These are phyloP conservation scores for Vaccinium macrocarpon DNA, from an alignment of 148 eudicot species.

Conservation along the genomic window DNA sequence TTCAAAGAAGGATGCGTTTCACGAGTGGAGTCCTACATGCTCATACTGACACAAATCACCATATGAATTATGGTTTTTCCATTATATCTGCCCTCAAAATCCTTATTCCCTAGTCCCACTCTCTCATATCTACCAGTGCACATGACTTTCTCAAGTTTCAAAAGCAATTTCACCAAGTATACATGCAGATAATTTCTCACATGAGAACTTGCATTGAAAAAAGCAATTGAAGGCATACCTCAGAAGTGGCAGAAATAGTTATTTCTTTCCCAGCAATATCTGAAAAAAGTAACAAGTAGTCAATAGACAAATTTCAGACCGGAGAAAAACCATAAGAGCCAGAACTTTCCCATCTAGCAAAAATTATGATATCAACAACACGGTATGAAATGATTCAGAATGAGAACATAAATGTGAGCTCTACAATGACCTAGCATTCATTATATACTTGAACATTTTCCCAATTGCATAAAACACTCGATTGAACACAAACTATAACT, in stretches of 20 bases:
- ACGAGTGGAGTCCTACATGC: neutral
- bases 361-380: neutral
- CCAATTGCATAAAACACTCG: neutral
- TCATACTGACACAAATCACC: neutral
- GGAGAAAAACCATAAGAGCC: neutral
- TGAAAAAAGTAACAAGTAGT: constrained; percentile 12
- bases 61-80: too few species aligned
- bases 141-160: neutral
- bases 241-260: constrained; percentile 24
- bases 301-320: neutral
- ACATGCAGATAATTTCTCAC: neutral
- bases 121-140: neutral
- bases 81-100: neutral
- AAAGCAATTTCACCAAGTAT: neutral
- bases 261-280: constrained; percentile 30
- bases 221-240: constrained; percentile 27
- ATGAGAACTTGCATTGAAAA: constrained; percentile 13
- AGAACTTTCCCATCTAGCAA: neutral
- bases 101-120: neutral
- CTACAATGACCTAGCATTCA: neutral
- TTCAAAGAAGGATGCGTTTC: neutral
- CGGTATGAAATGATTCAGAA: neutral
- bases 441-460: neutral
- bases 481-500: neutral
- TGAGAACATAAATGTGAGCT: neutral